Conservation (phyloP, 2,329 filamentous ascomycete species). For the Didymosphaeria variabile region DNA sequence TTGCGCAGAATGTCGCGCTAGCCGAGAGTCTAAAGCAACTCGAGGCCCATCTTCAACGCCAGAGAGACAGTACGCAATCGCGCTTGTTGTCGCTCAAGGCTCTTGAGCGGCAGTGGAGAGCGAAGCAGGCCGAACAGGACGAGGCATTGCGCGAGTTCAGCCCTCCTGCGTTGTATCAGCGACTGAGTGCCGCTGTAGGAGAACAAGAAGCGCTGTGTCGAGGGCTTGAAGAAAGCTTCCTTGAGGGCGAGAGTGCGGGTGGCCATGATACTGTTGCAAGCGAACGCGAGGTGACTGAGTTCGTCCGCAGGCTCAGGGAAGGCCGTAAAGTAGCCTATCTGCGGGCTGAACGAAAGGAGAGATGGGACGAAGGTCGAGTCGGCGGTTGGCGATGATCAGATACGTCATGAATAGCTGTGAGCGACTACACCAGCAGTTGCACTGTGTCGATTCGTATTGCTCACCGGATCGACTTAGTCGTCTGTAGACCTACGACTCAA, state of each 20-base stretch:
- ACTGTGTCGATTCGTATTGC: no score
- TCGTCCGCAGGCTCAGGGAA: slow-evolving; percentile 82
- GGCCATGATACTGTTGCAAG: slow-evolving; percentile 63
- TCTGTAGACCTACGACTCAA: background rate
- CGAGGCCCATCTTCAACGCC: slow-evolving; percentile 66
- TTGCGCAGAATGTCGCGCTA: slow-evolving; percentile 76
- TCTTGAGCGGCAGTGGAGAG: slow-evolving; percentile 89
- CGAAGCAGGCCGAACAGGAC: slow-evolving; percentile 91
- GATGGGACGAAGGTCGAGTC: slow-evolving; percentile 96
- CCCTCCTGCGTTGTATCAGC: slow-evolving; percentile 85
- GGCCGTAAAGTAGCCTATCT: slow-evolving; percentile 81
- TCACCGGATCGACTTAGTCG: background rate
- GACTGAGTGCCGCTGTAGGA: slow-evolving; percentile 75
- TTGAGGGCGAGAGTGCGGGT: slow-evolving; percentile 66
- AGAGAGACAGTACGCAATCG: slow-evolving; percentile 77
- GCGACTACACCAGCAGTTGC: background rate
- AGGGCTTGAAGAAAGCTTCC: slow-evolving; percentile 91
- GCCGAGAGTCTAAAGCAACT: slow-evolving; percentile 69
- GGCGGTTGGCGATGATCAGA: slow-evolving; percentile 78
- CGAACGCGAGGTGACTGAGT: slow-evolving; percentile 86
- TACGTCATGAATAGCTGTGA: background rate
- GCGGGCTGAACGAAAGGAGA: slow-evolving; percentile 83
- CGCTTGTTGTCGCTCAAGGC: slow-evolving; percentile 84
- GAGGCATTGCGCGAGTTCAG: slow-evolving; percentile 83
- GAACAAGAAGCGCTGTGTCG: slow-evolving; percentile 85